A percentile compares a stretch with the other conserved stretches of the same genome.
phyloP scores from a whole-genome alignment of 148 eudicot genomes.

The Chenopodium album region DNA sequence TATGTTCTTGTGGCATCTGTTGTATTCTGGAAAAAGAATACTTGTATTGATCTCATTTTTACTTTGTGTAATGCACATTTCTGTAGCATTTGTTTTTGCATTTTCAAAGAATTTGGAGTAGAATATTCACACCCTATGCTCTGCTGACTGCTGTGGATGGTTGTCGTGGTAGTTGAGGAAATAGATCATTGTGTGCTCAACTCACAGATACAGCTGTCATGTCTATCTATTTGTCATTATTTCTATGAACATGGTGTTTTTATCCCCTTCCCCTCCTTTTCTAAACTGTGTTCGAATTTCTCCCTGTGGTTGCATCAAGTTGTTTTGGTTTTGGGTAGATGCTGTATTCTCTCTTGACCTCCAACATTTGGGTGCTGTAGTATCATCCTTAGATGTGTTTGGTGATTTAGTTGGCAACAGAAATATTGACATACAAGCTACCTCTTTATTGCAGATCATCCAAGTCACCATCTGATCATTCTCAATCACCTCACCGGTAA shows the following conservation, averaged over 20 bases:
- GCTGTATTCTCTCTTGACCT: neutral
- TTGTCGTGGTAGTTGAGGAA: neutral
- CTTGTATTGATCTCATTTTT: neutral
- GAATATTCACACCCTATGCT: neutral
- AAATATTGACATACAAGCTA: slow-evolving; percentile 2
- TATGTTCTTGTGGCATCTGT: neutral
- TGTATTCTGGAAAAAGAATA: neutral
- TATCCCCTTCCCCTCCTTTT: neutral
- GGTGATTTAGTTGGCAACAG: slow-evolving; percentile 6
- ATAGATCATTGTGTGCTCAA: neutral
- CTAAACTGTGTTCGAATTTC: neutral
- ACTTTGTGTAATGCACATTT: neutral
- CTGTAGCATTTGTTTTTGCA: neutral
- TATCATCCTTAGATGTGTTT: neutral
- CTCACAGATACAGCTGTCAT: neutral
- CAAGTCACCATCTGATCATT: slow-evolving; percentile 54
- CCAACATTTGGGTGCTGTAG: neutral
- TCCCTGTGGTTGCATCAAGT: neutral
- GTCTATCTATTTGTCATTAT: neutral
- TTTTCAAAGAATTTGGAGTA: neutral
- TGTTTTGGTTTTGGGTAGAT: neutral
- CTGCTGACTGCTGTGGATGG: neutral
- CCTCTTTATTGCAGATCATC: slow-evolving; percentile 44
- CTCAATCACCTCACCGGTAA: slow-evolving; percentile 66
- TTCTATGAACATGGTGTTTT: neutral